Evolutionary conservation across 2,329 filamentous ascomycete species (phyloP), one percentile per base, ranked within the genome.

Genomic region (Aspergillus costaricaensis): DNA sequence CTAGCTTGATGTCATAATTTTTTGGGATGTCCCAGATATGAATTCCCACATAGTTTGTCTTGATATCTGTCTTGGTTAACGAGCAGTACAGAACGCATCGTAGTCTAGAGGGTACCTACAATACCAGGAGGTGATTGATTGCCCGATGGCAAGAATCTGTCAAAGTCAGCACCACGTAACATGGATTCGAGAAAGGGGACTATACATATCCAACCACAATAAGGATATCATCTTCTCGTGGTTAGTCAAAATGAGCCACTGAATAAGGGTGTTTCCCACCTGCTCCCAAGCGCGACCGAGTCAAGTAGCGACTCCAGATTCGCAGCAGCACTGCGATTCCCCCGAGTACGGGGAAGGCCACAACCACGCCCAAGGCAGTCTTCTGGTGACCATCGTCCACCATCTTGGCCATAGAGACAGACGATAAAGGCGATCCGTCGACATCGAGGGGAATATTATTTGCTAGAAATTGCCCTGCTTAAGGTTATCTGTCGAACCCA

Each of bases 21-120:
- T 48, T 17, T 2, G 70, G 71, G 2, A 71, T 57, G 27, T 72
- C 68, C 58, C 59, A 61, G 5, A 44, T 15, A 36, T 71, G 68
- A 44, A 71, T 67, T 3, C 71, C 70, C 41, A 69, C 59, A 62
- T 69, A 68, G 39, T 70, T 71, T 3, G 62, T 44, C 54, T 69
- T 70, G 41, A 70, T 67, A n/a, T 64, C 70, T 72, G 17, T 4
- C 5, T 1, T 0, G 6, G n/a, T 50, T 8, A 47, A 59, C 23
- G 14, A 36, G 12, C 0, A 14, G 12, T 2, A 36, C 1, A 36
- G 12, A 36, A 36, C 12, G 30, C 30, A 36, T 2, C 10, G 30
- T 5, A 0, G 30, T 36, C 1, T 36, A 36, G 4, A 12, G 30
- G 30, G 1, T 12, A 68, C 69, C 27, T 59, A 70, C 69, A 71